A percentile compares a stretch with the other conserved stretches of the same genome.
These are phyloP conservation scores for Microthlaspi erraticum DNA, from an alignment of 345 rosid species.

Conservation along the genomic window DNA sequence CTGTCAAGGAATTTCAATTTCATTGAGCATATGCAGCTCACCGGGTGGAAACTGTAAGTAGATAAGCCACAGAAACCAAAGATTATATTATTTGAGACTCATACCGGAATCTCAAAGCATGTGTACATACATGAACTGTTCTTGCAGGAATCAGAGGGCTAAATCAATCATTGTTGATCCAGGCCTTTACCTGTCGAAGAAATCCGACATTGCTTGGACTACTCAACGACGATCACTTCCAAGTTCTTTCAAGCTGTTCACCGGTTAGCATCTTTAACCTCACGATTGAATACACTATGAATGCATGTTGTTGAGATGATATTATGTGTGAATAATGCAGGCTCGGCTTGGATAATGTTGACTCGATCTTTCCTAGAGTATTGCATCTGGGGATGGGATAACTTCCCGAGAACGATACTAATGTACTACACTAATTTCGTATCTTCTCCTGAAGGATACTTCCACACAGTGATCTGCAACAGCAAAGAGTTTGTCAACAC, in stretches of 20 bases:
- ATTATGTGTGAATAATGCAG: constrained; percentile 47
- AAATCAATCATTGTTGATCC: constrained; percentile 90
- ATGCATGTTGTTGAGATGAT: not conserved
- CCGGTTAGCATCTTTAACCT: constrained; percentile 55
- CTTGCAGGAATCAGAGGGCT: constrained; percentile 75
- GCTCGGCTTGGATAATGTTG: constrained; percentile 90
- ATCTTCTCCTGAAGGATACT: constrained; percentile 97
- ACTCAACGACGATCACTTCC: constrained; percentile 90
- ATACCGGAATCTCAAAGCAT: constrained; percentile 5
- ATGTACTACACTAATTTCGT: constrained; percentile 87
- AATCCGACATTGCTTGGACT: constrained; percentile 79
- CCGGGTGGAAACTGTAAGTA: constrained; percentile 95
- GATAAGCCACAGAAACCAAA: not conserved
- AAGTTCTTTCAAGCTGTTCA: constrained; percentile 79
- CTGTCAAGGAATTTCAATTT: constrained; percentile 75
- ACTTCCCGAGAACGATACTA: constrained; percentile 76
- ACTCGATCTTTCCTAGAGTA: constrained; percentile 75
- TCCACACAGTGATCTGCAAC: constrained; percentile 89
- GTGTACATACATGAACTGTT: not conserved
- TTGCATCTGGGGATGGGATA: constrained; percentile 93
- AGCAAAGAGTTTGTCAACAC: constrained; percentile 63
- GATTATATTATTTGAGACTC: not conserved
- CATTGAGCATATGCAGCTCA: constrained; percentile 74
- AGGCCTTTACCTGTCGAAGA: constrained; percentile 85
- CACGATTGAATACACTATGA: not conserved